Evolutionary conservation across 2,329 filamentous ascomycete species (phyloP), one percentile per base, ranked within the genome.

Genomic region (Incumbomyces lentus): DNA sequence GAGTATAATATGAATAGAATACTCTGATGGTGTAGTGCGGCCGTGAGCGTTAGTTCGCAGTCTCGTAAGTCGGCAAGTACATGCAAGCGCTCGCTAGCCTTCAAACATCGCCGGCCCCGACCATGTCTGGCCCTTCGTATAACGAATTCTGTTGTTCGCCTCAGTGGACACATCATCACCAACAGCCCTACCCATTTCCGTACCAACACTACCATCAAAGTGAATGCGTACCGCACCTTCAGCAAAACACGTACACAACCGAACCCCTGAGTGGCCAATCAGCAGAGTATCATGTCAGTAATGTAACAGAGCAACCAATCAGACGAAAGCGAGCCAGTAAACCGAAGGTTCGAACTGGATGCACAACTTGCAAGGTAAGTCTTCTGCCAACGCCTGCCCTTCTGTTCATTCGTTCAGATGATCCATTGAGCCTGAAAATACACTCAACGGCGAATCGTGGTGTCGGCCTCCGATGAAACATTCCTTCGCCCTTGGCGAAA

Each of bases 281-380:
- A 22, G 12, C 11, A 14, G 16, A 44, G n/a, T 12, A 35, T 13
- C 33, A 36, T 37, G 32, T 36, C 41, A 44, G 26, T 13, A 14
- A 36, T 5, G 3, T 12, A 11, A 5, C 8, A 17, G 18, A 18
- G 7, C 31, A 31, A 38, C 43, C 43, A 36, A 38, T 40, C 33
- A 34, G 37, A 31, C 45, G 43, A 16, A 49, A 42, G 38, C 35
- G 47, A 43, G 43, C 43, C 19, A 49, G 47, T 44, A 41, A 42
- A 33, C 47, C 47, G 13, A 49, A 49, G 19, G 36, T 40, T 17
- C 19, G 38, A 18, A 49, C 47, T 16, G 47, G 47, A 3, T 50
- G 44, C 44, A 50, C 18, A 4, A 50, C 48, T 19, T 50, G 48
- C 34, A 47, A 44, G 44, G 44, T 47, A 19, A 31, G 48, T 16